Evolutionary conservation across 208 protist species (phyloP).

Genomic region (Perkinsela sp.): DNA sequence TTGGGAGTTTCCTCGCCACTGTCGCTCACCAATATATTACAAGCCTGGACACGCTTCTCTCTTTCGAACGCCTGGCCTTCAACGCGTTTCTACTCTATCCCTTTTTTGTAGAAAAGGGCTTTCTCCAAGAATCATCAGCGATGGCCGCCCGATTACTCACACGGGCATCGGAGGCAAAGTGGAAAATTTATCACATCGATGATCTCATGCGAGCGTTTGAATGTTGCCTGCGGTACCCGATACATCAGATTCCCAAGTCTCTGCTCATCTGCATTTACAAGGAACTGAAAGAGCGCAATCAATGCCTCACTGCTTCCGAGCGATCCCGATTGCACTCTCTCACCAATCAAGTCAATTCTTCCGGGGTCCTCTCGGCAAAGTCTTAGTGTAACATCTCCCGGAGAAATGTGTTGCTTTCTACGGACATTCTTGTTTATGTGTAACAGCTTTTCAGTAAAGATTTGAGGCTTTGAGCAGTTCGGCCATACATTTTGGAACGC

Average conservation of each 20-base stretch:
- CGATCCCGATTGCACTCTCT: not conserved
- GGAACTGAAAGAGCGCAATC: not conserved
- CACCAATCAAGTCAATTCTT: not conserved
- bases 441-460: too few species aligned
- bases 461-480: too few species aligned
- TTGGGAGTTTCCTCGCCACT: not conserved
- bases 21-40: not conserved
- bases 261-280: not conserved
- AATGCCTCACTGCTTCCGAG: not conserved
- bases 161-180: not conserved
- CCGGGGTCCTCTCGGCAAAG: not conserved
- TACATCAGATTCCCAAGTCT: not conserved
- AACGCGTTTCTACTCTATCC: not conserved
- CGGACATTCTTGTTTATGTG: too few species aligned
- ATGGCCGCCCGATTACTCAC: not conserved
- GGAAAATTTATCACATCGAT: not conserved
- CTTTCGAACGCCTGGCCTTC: not conserved
- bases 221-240: not conserved
- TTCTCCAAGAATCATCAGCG: not conserved
- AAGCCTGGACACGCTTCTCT: not conserved
- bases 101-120: not conserved
- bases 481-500: too few species aligned
- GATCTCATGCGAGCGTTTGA: not conserved
- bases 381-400: too few species aligned
- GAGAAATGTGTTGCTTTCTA: too few species aligned